These are phyloP conservation scores for Trichoderma citrinoviride DNA, from an alignment of 2,329 filamentous ascomycete species.

Conservation along the genomic window DNA sequence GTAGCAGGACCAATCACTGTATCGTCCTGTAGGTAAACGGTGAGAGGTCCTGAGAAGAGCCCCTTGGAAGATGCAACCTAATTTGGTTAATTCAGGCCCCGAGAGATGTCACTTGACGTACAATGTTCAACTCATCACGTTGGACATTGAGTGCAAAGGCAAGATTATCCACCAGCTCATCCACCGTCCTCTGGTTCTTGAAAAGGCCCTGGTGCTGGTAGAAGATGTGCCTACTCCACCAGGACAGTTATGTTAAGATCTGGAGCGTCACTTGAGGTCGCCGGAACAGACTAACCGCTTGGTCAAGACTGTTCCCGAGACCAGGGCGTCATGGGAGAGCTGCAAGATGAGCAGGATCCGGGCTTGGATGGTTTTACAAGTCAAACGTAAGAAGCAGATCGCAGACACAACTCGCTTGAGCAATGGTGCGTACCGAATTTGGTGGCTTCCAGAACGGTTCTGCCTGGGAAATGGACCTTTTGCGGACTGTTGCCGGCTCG, in stretches of 20 bases:
- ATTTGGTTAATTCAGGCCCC: slow-evolving; percentile 20
- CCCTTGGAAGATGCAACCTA: slow-evolving; percentile 74
- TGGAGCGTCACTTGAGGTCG: too few relatives aligned
- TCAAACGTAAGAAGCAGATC: background rate
- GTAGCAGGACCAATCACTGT: slow-evolving; percentile 36
- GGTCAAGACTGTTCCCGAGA: slow-evolving; percentile 54
- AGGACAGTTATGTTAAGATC: background rate
- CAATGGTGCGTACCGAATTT: slow-evolving; percentile 49
- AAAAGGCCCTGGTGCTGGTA: slow-evolving; percentile 76
- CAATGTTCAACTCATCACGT: slow-evolving; percentile 67
- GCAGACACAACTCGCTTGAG: background rate
- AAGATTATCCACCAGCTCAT: slow-evolving; percentile 71
- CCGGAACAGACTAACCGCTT: slow-evolving; percentile 51
- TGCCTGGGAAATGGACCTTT: slow-evolving; percentile 47
- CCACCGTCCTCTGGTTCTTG: slow-evolving; percentile 63
- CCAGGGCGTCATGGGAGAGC: slow-evolving; percentile 57
- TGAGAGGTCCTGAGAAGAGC: slow-evolving; percentile 59
- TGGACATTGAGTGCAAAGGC: slow-evolving; percentile 65
- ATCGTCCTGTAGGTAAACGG: slow-evolving; percentile 46
- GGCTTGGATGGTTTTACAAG: slow-evolving; percentile 38
- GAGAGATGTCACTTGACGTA: slow-evolving; percentile 37
- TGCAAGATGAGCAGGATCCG: slow-evolving; percentile 58
- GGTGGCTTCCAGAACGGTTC: slow-evolving; percentile 45
- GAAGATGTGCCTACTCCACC: slow-evolving; percentile 64
- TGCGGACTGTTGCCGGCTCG: slow-evolving; percentile 24